Conservation (phyloP, 345 rosid genomes). For the Hibiscus mutabilis region DNA sequence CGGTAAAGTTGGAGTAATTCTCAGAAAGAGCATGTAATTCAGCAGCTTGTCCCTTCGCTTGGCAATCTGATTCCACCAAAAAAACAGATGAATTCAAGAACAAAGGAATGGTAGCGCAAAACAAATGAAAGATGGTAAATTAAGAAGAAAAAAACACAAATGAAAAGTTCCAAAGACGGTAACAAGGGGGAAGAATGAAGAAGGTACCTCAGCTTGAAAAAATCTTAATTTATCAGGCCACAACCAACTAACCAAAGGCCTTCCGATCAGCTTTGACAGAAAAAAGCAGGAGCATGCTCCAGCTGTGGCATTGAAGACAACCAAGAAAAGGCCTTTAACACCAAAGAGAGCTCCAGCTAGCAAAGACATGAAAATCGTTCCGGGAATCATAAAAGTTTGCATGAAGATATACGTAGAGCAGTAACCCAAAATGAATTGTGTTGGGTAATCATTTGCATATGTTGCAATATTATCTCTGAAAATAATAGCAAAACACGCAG, state of each 20-base stretch:
- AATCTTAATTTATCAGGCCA: conserved; percentile 96
- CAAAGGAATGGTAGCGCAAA: background rate
- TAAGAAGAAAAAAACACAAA: background rate
- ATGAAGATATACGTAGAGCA: conserved; percentile 94
- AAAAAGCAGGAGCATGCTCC: conserved; percentile 96
- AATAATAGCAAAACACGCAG: background rate
- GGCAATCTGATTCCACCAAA: conserved; percentile 48
- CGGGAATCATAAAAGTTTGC: conserved; percentile 99
- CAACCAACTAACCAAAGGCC: conserved; percentile 84
- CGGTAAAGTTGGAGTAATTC: conserved; percentile 91
- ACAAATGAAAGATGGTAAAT: background rate
- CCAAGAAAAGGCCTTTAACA: conserved; percentile 78
- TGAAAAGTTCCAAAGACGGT: background rate
- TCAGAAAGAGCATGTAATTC: conserved; percentile 93
- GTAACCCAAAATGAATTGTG: conserved; percentile 82
- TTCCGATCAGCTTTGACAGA: conserved; percentile 84
- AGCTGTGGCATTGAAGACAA: conserved; percentile 85
- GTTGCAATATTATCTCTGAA: conserved; percentile 77
- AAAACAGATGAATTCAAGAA: background rate
- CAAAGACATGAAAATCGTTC: conserved; percentile 96
- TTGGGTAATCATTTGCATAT: conserved; percentile 71
- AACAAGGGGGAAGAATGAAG: background rate
- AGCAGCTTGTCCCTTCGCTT: conserved; percentile 87
- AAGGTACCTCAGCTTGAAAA: conserved; percentile 84
- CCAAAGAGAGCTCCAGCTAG: conserved; percentile 99